These are phyloP conservation scores for Tagetes erecta DNA, from an alignment of 129 eudicot genomes.

Conservation along the genomic window DNA sequence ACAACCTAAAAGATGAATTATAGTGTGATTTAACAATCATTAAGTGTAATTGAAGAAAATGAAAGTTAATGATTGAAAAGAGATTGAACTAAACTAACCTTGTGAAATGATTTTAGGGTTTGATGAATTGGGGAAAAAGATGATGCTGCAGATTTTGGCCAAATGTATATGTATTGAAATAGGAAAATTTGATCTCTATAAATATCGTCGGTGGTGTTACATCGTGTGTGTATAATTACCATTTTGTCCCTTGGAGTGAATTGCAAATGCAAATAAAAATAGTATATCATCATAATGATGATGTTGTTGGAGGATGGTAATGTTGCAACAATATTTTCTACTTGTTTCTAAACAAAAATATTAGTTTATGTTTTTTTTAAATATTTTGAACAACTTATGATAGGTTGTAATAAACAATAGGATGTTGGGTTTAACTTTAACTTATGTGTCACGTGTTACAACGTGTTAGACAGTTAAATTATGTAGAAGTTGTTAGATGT, in stretches of 20 bases:
- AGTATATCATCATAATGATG: not conserved
- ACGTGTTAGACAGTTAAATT: too few relatives aligned
- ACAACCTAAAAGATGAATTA: not conserved
- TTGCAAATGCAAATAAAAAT: too few relatives aligned
- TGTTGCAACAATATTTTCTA: slow-evolving; percentile 3
- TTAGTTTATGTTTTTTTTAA: too few relatives aligned
- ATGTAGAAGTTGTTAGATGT: too few relatives aligned
- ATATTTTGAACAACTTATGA: too few relatives aligned
- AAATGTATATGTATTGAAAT: not conserved
- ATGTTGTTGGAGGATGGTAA: not conserved
- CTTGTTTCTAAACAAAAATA: not conserved
- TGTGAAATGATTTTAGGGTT: slow-evolving; percentile 4
- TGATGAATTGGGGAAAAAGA: not conserved
- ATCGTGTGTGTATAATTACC: not conserved
- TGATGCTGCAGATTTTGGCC: not conserved
- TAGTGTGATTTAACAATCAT: not conserved
- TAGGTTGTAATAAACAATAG: too few relatives aligned
- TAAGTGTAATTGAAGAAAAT: not conserved
- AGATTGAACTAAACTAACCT: slow-evolving; percentile 19
- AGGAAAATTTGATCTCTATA: not conserved
- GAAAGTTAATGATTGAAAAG: not conserved
- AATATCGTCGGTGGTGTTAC: not conserved
- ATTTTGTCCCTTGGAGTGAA: not conserved
- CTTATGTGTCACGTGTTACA: too few relatives aligned
- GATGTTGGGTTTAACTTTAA: too few relatives aligned